phyloP scores from a whole-genome alignment of 345 rosid species.

The Clarkia xantiana region DNA sequence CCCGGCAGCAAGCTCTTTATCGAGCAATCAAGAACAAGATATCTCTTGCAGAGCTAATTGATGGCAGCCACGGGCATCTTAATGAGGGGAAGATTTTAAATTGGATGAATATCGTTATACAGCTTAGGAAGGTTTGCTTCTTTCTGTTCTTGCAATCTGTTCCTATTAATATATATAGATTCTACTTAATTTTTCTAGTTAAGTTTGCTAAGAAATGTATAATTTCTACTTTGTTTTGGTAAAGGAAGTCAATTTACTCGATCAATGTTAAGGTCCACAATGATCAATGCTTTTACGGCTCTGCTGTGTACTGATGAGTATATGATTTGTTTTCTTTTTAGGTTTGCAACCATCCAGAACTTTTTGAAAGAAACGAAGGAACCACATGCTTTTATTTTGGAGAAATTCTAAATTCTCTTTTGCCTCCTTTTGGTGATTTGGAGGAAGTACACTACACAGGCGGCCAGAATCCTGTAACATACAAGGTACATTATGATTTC shows the following conservation, averaged over 20 bases:
- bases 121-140: conserved; percentile 70
- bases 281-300: neutral
- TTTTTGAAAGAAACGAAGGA: conserved; percentile 99
- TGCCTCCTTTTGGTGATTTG: conserved; percentile 92
- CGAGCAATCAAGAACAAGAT: conserved; percentile 98
- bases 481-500: conserved; percentile 35
- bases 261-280: neutral
- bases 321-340: conserved; percentile 12
- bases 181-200: too few species aligned
- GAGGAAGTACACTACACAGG: conserved; percentile 81
- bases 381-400: conserved; percentile 82
- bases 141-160: neutral
- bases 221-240: too few species aligned
- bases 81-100: conserved; percentile 92
- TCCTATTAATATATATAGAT: too few species aligned
- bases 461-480: conserved; percentile 61
- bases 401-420: conserved; percentile 70
- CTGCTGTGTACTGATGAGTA: neutral
- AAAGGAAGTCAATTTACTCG: neutral
- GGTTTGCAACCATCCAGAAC: conserved; percentile 99
- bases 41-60: conserved; percentile 86
- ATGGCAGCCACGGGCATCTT: conserved; percentile 76
- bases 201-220: too few species aligned
- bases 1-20: conserved; percentile 94
- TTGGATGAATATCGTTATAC: conserved; percentile 97